Percentiles rank a stretch among this genome's conserved stretches.
These are phyloP conservation scores for Aegilops sharonensis DNA, from an alignment of 176 grass and related monocot genomes.

Conservation along the genomic window DNA sequence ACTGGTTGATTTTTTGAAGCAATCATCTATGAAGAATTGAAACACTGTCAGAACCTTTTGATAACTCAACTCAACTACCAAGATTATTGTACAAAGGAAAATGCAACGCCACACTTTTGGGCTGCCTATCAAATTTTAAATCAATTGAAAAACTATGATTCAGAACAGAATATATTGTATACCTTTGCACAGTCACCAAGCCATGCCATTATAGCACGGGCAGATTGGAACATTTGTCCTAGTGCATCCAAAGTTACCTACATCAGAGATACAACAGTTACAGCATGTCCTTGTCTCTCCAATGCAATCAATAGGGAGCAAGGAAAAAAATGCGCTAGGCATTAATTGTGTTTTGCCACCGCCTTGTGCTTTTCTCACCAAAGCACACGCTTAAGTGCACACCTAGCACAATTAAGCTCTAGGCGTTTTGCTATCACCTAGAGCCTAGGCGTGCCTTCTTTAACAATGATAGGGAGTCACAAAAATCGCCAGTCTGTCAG, in stretches of 20 bases:
- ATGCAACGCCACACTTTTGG: background rate
- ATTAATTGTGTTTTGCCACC: background rate
- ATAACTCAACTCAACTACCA: constrained; percentile 21
- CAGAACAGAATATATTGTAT: background rate
- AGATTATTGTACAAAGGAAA: background rate
- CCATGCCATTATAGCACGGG: constrained; percentile 91
- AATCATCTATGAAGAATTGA: constrained; percentile 67
- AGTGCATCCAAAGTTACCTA: constrained; percentile 91
- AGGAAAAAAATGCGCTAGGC: background rate
- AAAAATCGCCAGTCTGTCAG: background rate
- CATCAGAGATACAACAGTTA: constrained; percentile 37
- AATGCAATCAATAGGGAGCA: constrained; percentile 16
- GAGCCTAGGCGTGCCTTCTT: background rate
- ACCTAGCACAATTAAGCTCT: background rate
- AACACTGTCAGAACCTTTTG: constrained; percentile 15
- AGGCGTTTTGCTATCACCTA: background rate
- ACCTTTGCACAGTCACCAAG: constrained; percentile 97
- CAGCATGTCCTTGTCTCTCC: background rate
- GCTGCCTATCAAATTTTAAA: background rate
- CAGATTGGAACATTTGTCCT: constrained; percentile 95
- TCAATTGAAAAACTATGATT: constrained; percentile 15
- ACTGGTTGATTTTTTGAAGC: constrained; percentile 86
- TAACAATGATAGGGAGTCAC: background rate
- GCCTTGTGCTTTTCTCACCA: background rate
- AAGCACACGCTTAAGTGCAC: background rate